Percentiles rank a stretch among this genome's conserved stretches.
phyloP scores from a whole-genome alignment of 495 filamentous ascomycete species.

The Tetracladium setigerum region DNA sequence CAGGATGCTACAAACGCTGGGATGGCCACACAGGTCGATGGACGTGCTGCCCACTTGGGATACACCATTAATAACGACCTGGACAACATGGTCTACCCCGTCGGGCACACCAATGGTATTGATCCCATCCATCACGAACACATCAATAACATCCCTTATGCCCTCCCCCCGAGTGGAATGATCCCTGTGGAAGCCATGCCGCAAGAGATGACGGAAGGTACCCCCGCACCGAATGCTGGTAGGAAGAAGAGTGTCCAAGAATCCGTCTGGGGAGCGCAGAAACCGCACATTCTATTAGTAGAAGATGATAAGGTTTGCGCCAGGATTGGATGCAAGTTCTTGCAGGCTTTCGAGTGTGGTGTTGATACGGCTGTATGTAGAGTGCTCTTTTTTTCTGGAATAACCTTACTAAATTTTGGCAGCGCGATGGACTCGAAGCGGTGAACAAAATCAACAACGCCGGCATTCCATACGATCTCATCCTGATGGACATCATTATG shows the following conservation, averaged over 20 bases:
- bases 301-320: conserved; percentile 95
- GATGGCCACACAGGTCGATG: conserved; percentile 26
- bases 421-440: conserved; percentile 88
- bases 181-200: conserved; percentile 13
- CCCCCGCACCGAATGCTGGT: background rate
- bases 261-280: conserved; percentile 69
- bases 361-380: conserved; percentile 85
- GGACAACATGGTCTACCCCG: conserved; percentile 82
- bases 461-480: conserved; percentile 73
- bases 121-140: conserved; percentile 93
- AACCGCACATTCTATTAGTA: conserved; percentile 82
- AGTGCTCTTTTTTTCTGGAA: background rate
- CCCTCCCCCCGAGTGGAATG: conserved; percentile 51
- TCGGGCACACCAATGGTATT: conserved; percentile 82
- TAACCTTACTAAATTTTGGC: conserved; percentile 9
- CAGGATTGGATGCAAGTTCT: conserved; percentile 88
- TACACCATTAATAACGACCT: conserved; percentile 52
- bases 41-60: conserved; percentile 35
- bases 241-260: conserved; percentile 39
- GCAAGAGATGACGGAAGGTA: conserved; percentile 13
- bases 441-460: conserved; percentile 84
- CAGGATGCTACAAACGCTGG: conserved; percentile 13
- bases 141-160: conserved; percentile 86
- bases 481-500: conserved; percentile 99
- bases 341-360: conserved; percentile 78